Evolutionary conservation across 805 yeast genomes (phyloP).

Genomic region (Ogataea nonfermentans): DNA sequence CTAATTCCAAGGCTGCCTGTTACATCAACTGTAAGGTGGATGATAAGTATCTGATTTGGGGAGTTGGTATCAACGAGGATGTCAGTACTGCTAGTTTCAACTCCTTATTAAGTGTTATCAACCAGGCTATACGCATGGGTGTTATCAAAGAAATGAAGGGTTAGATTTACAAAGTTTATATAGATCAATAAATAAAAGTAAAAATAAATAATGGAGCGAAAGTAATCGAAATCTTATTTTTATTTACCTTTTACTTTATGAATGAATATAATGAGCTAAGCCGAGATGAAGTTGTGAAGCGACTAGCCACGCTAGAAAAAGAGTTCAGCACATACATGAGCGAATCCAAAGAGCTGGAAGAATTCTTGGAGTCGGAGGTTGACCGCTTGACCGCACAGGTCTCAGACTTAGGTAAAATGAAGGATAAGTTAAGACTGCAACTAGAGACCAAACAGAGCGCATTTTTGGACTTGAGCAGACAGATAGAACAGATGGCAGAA

Average conservation of each 20-base stretch:
- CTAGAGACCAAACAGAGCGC: slow-evolving; percentile 5
- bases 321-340: slow-evolving; percentile 22
- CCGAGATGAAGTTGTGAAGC: slow-evolving; percentile 15
- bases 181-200: neutral
- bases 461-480: slow-evolving; percentile 6
- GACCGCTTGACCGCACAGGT: slow-evolving; percentile 8
- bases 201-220: neutral
- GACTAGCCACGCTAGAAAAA: slow-evolving; percentile 20
- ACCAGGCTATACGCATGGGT: slow-evolving; percentile 29
- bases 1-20: slow-evolving; percentile 74
- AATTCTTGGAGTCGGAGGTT: slow-evolving; percentile 26
- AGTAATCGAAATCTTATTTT: neutral
- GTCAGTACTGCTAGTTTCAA: slow-evolving; percentile 54
- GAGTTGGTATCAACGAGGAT: slow-evolving; percentile 58
- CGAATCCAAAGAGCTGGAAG: slow-evolving; percentile 28
- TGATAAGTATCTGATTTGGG: slow-evolving; percentile 41
- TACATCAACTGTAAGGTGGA: slow-evolving; percentile 45
- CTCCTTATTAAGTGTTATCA: slow-evolving; percentile 48
- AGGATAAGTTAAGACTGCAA: neutral
- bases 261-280: slow-evolving; percentile 7
- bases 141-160: slow-evolving; percentile 22
- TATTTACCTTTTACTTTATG: slow-evolving; percentile 5
- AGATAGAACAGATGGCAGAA: slow-evolving; percentile 10
- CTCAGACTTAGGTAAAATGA: neutral
- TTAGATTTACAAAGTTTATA: slow-evolving; percentile 2